Evolutionary conservation across 306 rosid genomes (phyloP).

Genomic region (Lathyrus aphaca): DNA sequence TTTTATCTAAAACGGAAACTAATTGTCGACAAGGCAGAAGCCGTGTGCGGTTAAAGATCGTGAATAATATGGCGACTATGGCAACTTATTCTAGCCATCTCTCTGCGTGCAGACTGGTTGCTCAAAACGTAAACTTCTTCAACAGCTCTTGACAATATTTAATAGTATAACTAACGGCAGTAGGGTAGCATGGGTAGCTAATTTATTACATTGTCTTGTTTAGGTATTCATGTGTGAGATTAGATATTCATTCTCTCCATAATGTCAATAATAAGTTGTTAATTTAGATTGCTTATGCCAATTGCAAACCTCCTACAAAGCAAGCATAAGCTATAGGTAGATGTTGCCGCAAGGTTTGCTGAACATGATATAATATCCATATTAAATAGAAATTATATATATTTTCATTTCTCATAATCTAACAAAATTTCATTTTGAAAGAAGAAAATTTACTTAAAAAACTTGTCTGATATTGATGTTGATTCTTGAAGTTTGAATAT

Average conservation of each 20-base stretch:
- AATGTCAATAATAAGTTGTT: background rate
- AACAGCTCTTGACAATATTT: background rate
- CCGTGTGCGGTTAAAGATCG: background rate
- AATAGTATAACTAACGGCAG: background rate
- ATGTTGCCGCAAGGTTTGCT: background rate
- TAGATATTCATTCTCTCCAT: background rate
- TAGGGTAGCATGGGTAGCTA: background rate
- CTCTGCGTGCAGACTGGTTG: background rate
- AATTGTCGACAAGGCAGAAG: background rate
- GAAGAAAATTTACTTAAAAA: slow-evolving; percentile 42
- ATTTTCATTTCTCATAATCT: slow-evolving; percentile 1
- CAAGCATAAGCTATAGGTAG: background rate
- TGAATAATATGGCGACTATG: background rate
- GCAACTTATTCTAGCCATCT: background rate
- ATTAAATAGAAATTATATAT: slow-evolving; percentile 1
- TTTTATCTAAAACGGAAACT: background rate
- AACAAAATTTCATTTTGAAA: slow-evolving; percentile 26
- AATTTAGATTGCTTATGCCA: background rate
- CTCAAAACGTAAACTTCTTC: background rate
- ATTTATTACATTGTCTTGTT: slow-evolving; percentile 1
- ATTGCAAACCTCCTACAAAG: background rate
- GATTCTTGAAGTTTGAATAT: slow-evolving; percentile 81
- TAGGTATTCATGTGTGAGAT: background rate
- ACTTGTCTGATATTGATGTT: slow-evolving; percentile 96
- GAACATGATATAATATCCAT: background rate